Conservation (phyloP, 768 basidiomycete species). For the Russula abietina region DNA sequence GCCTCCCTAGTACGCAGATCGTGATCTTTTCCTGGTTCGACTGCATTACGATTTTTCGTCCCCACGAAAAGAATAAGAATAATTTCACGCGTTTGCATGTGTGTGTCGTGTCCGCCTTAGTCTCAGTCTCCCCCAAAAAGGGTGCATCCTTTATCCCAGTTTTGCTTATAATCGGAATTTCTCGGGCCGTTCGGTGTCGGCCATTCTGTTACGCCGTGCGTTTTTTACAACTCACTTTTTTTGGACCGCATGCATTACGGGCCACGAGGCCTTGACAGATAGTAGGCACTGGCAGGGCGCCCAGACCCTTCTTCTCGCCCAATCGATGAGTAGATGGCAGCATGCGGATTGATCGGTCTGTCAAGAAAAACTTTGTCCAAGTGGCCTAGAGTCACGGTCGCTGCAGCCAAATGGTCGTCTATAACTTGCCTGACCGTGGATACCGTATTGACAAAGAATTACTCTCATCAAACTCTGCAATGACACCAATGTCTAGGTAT, state of each 20-base stretch:
- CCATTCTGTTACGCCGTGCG: neutral
- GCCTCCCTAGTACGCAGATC: neutral
- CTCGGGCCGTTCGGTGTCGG: neutral
- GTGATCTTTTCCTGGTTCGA: neutral
- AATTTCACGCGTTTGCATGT: too few species aligned
- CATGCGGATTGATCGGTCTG: neutral
- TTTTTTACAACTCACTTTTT: neutral
- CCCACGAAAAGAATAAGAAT: neutral
- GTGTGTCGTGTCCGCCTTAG: neutral
- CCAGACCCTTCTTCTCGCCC: neutral
- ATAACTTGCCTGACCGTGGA: neutral
- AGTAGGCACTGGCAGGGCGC: neutral
- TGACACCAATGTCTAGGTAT: neutral
- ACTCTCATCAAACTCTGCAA: neutral
- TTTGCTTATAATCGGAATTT: neutral
- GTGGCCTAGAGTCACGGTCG: neutral
- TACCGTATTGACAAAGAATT: neutral
- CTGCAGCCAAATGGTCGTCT: neutral
- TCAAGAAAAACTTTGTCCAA: neutral
- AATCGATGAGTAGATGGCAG: neutral
- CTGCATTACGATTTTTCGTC: neutral
- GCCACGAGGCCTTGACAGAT: neutral
- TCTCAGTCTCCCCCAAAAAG: neutral
- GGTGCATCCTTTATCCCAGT: conserved; percentile 6
- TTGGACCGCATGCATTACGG: neutral